Conservation (phyloP, 371 early-diverging fungal species). For the Quaeritorhiza haematococci region DNA sequence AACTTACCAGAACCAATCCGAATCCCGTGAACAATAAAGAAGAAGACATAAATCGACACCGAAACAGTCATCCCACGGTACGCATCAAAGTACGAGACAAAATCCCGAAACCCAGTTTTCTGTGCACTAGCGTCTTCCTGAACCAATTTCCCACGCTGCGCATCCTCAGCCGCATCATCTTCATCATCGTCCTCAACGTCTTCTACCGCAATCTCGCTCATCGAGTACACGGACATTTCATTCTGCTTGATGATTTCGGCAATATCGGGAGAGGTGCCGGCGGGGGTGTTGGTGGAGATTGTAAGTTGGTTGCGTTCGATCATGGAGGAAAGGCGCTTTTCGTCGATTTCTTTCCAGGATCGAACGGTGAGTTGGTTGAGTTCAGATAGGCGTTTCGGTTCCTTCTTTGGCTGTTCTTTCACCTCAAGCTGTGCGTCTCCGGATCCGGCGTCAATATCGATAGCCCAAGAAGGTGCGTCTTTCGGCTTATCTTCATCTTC, state of each 20-base stretch:
- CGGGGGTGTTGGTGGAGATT: conserved; percentile 43
- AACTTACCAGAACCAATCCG: conserved; percentile 37
- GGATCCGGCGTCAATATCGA: too few relatives aligned
- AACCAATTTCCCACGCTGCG: conserved; percentile 18
- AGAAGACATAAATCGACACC: conserved; percentile 25
- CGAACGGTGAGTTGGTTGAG: conserved; percentile 41
- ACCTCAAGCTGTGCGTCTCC: too few relatives aligned
- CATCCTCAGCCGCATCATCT: conserved; percentile 16
- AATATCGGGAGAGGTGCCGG: conserved; percentile 28
- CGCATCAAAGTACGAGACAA: conserved; percentile 21
- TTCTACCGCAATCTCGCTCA: conserved; percentile 10
- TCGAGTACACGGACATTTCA: conserved; percentile 54
- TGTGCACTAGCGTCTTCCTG: conserved; percentile 26
- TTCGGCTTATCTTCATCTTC: background rate
- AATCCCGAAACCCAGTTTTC: conserved; percentile 21
- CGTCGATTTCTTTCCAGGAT: conserved; percentile 41
- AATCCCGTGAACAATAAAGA: conserved; percentile 41
- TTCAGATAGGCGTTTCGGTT: conserved; percentile 23
- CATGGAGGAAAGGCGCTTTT: conserved; percentile 47
- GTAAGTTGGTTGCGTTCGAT: conserved; percentile 51
- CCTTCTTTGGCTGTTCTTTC: too few relatives aligned
- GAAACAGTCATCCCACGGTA: conserved; percentile 1
- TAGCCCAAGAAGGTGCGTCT: background rate
- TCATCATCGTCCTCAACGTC: conserved; percentile 15
- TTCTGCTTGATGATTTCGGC: conserved; percentile 49